Conservation (phyloP, 1,139 yeast genomes). For the Hemisphaericaspora lyxosophila region DNA sequence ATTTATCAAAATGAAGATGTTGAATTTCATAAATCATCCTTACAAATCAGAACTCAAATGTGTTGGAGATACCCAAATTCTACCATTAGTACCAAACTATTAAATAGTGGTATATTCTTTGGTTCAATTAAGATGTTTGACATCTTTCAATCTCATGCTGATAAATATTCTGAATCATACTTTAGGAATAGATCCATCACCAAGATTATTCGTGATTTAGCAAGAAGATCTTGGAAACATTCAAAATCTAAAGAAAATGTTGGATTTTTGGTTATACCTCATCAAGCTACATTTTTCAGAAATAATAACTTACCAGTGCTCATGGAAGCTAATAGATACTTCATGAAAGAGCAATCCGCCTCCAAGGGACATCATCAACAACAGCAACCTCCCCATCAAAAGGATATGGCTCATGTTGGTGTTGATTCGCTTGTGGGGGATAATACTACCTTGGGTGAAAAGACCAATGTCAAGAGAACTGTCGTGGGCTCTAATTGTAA, state of each 20-base stretch:
- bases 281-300: constrained; percentile 68
- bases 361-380: constrained; percentile 29
- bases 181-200: constrained; percentile 52
- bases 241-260: constrained; percentile 57
- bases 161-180: constrained; percentile 37
- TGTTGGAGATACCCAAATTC: constrained; percentile 84
- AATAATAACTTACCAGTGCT: constrained; percentile 76
- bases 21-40: constrained; percentile 62
- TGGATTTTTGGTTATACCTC: constrained; percentile 64
- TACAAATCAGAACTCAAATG: constrained; percentile 81
- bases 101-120: constrained; percentile 79
- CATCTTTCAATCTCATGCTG: constrained; percentile 30
- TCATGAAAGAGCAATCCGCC: constrained; percentile 54
- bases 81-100: constrained; percentile 69
- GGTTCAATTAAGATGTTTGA: constrained; percentile 54
- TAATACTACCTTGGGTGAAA: constrained; percentile 62
- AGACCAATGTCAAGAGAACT: constrained; percentile 78
- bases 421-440: constrained; percentile 78
- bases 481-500: constrained; percentile 75
- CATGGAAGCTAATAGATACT: constrained; percentile 86
- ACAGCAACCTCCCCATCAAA: constrained; percentile 19
- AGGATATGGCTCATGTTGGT: constrained; percentile 78
- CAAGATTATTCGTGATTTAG: constrained; percentile 79
- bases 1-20: constrained; percentile 65
- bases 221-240: constrained; percentile 91